Evolutionary conservation across 768 basidiomycete genomes (phyloP), one percentile per base, ranked within the genome.

Genomic region (Kwoniella botswanensis): DNA sequence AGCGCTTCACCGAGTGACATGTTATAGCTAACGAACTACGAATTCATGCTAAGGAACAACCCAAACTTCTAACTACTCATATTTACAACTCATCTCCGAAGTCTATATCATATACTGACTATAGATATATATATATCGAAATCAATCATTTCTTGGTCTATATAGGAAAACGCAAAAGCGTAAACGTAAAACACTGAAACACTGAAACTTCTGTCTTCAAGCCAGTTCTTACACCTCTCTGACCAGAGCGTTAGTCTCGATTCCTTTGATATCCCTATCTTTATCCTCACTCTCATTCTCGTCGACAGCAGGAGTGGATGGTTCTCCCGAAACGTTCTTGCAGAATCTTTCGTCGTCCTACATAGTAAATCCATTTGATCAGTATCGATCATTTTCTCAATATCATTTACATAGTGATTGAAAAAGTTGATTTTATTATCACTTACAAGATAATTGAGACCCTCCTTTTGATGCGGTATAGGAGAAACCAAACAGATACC

Each of bases 401-500:
- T 35, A 13, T 3, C 2, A 13, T 24, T 29, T 41, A 15, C 29
- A 22, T 15, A 29, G 15, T 6, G 6, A 13, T n/a, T n/a, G 24
- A 26, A 56, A 21, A 21, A 56, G 12, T 13, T 9, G 11, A 61
- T 11, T 24, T 18, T 1, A 18, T 7, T 1, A 43, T 11, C 17
- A 65, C 70, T 54, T 46, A 71, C 70, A 22, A 71, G 55, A 50
- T 66, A 71, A 50, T 66, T 64, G 26, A 66, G 26, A 12, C 70
- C 70, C 44, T 71, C 70, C 12, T 66, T 50, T 4, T 57, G 41
- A 53, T 61, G 56, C 7, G 70, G 64, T 26, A 65, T 65, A 26
- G 63, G 63, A 3, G 65, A 71, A n/a, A 71, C 61, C 26, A 50
- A 54, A 58, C 70, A 71, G 21, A 71, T 71, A 4, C 15, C n/a